Conservation (phyloP, 2,329 filamentous ascomycete genomes). For the Tolypocladium tundrense region DNA sequence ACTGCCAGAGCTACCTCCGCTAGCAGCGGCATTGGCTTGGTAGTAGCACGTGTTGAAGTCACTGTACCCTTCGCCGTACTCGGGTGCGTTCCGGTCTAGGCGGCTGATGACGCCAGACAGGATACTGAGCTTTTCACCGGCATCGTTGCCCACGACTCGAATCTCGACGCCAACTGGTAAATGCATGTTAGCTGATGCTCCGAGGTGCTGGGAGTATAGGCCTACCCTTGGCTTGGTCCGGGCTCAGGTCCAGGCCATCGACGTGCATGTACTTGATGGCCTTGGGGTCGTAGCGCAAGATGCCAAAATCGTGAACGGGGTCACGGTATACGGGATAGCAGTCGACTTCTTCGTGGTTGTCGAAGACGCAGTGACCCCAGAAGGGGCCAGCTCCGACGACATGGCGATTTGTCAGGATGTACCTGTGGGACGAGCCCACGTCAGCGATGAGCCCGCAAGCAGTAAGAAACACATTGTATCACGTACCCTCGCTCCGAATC, state of each 20-base stretch:
- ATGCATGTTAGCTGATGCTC: neutral
- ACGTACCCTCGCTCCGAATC: conserved; percentile 78
- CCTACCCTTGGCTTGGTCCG: conserved; percentile 66
- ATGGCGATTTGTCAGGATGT: conserved; percentile 82
- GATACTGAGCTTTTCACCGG: conserved; percentile 96
- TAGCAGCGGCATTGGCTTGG: conserved; percentile 92
- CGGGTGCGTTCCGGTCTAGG: conserved; percentile 89
- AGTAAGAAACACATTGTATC: neutral
- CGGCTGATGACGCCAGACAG: conserved; percentile 94
- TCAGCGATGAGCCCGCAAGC: neutral
- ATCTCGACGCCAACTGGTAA: conserved; percentile 79
- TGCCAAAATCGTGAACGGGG: conserved; percentile 96
- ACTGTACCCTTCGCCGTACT: conserved; percentile 95
- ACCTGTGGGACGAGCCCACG: conserved; percentile 28
- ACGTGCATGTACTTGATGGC: conserved; percentile 97
- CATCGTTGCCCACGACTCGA: conserved; percentile 94
- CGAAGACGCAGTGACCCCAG: conserved; percentile 96
- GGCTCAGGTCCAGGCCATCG: conserved; percentile 66
- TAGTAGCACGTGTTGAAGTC: conserved; percentile 97
- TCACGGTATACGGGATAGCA: conserved; percentile 95
- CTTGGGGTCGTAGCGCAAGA: conserved; percentile 90
- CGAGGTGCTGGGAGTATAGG: neutral
- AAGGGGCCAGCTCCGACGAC: conserved; percentile 94
- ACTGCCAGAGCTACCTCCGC: conserved; percentile 95
- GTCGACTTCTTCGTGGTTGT: conserved; percentile 96